A percentile compares a stretch with the other conserved stretches of the same genome.
phyloP scores from a whole-genome alignment of 306 rosid genomes.

The Cicer bijugum region DNA sequence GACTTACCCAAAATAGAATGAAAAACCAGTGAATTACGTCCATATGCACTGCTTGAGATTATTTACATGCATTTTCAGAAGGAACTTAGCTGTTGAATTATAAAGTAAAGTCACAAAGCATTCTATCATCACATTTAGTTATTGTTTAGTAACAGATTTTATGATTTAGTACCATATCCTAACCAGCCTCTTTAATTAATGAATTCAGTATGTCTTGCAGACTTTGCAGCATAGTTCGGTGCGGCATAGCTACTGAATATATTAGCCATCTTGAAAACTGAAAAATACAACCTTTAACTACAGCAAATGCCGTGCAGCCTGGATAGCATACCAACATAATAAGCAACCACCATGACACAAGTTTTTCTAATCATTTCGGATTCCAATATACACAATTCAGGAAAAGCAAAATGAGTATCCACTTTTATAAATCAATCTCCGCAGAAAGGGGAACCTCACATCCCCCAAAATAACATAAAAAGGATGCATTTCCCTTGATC shows the following conservation, averaged over 20 bases:
- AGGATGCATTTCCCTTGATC: slow-evolving; percentile 51
- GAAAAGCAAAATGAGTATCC: slow-evolving; percentile 53
- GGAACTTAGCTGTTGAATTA: background rate
- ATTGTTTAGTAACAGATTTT: background rate
- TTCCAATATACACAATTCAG: slow-evolving; percentile 61
- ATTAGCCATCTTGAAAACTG: slow-evolving; percentile 7
- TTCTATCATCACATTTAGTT: slow-evolving; percentile 2
- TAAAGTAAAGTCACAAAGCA: background rate
- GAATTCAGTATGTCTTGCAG: background rate
- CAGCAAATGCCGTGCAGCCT: background rate
- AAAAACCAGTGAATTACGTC: background rate
- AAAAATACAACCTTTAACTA: background rate
- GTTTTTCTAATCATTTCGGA: slow-evolving; percentile 46
- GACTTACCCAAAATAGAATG: background rate
- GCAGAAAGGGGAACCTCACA: slow-evolving; percentile 52
- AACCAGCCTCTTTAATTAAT: background rate
- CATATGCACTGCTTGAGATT: background rate
- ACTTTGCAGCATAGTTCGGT: background rate
- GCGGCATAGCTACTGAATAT: background rate
- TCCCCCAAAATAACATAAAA: slow-evolving; percentile 51
- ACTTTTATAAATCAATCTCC: slow-evolving; percentile 49
- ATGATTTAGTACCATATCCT: slow-evolving; percentile 7
- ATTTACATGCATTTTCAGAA: background rate
- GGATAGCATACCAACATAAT: slow-evolving; percentile 15
- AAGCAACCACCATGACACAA: slow-evolving; percentile 35